Base-by-base conservation (phyloP, 2,329 filamentous ascomycete species). In the Westerdykella aurantiaca region DNA sequence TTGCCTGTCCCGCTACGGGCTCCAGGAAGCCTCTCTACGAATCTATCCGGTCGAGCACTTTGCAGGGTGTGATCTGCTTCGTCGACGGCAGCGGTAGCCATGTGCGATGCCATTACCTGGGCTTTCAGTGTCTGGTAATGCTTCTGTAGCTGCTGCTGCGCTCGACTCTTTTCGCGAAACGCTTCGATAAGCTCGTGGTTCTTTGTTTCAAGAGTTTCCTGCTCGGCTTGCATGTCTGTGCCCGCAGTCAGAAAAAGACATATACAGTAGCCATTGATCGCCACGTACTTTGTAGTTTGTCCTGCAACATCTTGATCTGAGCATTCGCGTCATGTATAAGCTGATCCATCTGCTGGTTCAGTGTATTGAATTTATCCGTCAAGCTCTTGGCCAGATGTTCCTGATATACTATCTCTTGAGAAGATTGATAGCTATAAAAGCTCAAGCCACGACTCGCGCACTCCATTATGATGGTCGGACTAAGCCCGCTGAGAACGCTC, bases 351-450 rank as follows among this genome's bases (percentile, higher is more conserved):
- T 86, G 78, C 11, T 75, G 68, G 51, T 74, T 85, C 13, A 93
- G 69, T 2, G 65, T 72, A 1, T 75, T 70, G 60, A 86, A 88
- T 62, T 86, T 90, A 10, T 88, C 85, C 0, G 79, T 81, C 48
- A 94, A 69, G 9, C 77, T 82, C 57, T 83, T 88, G 35, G 80
- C 81, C 1, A 88, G 69, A 53, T 85, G 82, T 54, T 88, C 83
- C 60, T 95, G 86, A 57, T 90, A 95, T 41, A 83, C 77, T 46
- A 94, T 85, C 67, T 95, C 86, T 57, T 93, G 86, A 2, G 82
- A 82, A 16, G 83, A 82, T 62, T 95, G 89, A 57, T 95, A 95
- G 23, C 81, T 83, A 84, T 88, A 95, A 61, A 95, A 95, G 25
- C 78, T 80, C 51, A 95, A 67, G 1, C 84, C 88, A 52, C 86